These are phyloP conservation scores for Berberis thunbergii DNA, from an alignment of 164 flowering plant genomes.

Conservation along the genomic window DNA sequence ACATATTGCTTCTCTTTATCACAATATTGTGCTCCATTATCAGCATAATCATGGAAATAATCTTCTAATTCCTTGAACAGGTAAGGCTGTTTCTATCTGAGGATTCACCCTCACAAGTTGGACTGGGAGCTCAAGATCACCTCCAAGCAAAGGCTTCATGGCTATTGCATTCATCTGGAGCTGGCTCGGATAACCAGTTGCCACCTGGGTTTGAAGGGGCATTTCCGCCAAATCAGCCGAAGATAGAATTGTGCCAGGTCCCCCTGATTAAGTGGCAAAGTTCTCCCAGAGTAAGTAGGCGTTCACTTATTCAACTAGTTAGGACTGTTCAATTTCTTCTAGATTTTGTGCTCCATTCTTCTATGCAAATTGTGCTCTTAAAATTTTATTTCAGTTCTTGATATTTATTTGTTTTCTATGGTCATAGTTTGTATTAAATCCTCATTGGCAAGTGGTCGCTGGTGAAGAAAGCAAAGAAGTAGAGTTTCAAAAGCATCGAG, in stretches of 20 bases:
- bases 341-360: too few relatives aligned
- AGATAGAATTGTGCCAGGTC: conserved; percentile 43
- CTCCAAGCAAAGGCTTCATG: conserved; percentile 77
- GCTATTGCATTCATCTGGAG: conserved; percentile 38
- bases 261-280: conserved; percentile 57
- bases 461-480: conserved; percentile 88
- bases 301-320: not conserved
- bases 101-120: conserved; percentile 78
- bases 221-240: conserved; percentile 28
- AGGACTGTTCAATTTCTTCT: too few relatives aligned
- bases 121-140: conserved; percentile 69
- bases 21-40: too few relatives aligned
- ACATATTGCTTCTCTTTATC: too few relatives aligned
- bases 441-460: conserved; percentile 69
- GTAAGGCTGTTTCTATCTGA: conserved; percentile 74
- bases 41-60: not conserved
- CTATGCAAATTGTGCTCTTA: too few relatives aligned
- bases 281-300: conserved; percentile 55
- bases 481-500: conserved; percentile 55
- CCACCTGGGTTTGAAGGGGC: conserved; percentile 92
- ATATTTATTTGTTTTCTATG: conserved; percentile 3
- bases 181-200: conserved; percentile 43
- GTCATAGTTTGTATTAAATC: conserved; percentile 46
- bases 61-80: conserved; percentile 23
- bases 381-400: not conserved